Conservation (phyloP, 1,284 basidiomycete species). For the Ceratobasidium sp. region DNA sequence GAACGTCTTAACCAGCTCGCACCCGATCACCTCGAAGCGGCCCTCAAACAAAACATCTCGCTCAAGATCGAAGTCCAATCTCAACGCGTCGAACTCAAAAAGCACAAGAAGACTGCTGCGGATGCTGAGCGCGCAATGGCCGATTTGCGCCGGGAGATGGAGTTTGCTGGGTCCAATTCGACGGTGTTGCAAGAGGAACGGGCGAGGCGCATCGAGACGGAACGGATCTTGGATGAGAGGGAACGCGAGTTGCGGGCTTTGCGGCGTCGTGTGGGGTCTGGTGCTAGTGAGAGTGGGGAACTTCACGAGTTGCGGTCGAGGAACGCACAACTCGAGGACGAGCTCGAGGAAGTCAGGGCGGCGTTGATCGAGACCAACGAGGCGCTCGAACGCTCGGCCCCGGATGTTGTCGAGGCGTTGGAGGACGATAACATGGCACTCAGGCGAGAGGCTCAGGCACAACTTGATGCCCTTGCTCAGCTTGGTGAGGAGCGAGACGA, state of each 20-base stretch:
- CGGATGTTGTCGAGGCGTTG: conserved; percentile 59
- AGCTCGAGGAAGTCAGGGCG: conserved; percentile 67
- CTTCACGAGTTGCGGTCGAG: conserved; percentile 1
- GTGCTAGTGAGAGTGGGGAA: conserved; percentile 14
- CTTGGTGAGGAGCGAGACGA: conserved; percentile 71
- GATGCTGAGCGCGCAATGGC: conserved; percentile 67
- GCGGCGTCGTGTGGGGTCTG: conserved; percentile 53
- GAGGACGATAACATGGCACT: conserved; percentile 72
- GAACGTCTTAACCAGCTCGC: conserved; percentile 87
- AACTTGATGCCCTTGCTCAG: conserved; percentile 55
- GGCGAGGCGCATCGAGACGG: conserved; percentile 72
- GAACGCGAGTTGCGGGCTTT: conserved; percentile 71
- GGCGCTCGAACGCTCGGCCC: conserved; percentile 57
- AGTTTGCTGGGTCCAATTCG: conserved; percentile 64
- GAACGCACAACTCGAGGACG: conserved; percentile 56
- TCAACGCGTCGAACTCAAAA: conserved; percentile 90
- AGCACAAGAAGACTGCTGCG: conserved; percentile 84
- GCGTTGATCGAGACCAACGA: conserved; percentile 79
- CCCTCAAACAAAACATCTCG: conserved; percentile 91
- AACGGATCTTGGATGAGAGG: conserved; percentile 59
- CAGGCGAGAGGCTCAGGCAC: conserved; percentile 65
- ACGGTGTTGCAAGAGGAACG: conserved; percentile 54
- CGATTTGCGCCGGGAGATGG: conserved; percentile 58
- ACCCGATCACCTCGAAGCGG: conserved; percentile 89
- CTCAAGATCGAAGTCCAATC: conserved; percentile 93